These are phyloP conservation scores for Penicillium palitans DNA, from an alignment of 2,329 filamentous ascomycete genomes.

Conservation along the genomic window DNA sequence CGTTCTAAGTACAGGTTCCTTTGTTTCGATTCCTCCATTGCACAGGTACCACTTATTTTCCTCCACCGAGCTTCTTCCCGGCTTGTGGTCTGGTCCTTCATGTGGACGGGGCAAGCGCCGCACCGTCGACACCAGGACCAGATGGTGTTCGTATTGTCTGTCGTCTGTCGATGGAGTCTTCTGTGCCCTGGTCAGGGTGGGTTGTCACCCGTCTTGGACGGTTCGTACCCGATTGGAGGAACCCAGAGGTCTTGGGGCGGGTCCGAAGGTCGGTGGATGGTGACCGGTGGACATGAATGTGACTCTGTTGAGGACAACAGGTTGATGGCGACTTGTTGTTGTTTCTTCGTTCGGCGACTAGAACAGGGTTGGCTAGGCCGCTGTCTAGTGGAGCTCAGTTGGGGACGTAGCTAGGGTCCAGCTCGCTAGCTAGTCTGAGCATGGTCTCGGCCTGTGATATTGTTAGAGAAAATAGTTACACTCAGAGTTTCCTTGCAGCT, in stretches of 20 bases:
- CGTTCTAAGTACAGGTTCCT: neutral
- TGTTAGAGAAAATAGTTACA: constrained; percentile 1
- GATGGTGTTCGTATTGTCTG: neutral
- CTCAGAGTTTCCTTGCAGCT: neutral
- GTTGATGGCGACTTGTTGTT: neutral
- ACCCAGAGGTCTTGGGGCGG: neutral
- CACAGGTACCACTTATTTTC: neutral
- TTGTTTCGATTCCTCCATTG: neutral
- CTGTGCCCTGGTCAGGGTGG: neutral
- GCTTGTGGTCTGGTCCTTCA: neutral
- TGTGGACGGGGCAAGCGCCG: neutral
- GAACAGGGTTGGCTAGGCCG: constrained; percentile 4
- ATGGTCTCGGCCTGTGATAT: neutral
- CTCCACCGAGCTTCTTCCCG: neutral
- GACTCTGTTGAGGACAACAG: neutral
- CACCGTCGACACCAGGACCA: neutral
- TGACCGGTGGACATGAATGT: neutral
- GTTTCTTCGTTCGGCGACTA: neutral
- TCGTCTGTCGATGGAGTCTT: neutral
- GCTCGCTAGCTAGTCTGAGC: neutral
- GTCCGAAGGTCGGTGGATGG: neutral
- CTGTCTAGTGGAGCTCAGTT: neutral
- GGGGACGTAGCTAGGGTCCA: neutral
- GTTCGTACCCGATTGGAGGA: neutral
- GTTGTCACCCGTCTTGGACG: neutral